phyloP scores from a whole-genome alignment of 352 stramenopile genomes.

The Globisporangium spiculum region DNA sequence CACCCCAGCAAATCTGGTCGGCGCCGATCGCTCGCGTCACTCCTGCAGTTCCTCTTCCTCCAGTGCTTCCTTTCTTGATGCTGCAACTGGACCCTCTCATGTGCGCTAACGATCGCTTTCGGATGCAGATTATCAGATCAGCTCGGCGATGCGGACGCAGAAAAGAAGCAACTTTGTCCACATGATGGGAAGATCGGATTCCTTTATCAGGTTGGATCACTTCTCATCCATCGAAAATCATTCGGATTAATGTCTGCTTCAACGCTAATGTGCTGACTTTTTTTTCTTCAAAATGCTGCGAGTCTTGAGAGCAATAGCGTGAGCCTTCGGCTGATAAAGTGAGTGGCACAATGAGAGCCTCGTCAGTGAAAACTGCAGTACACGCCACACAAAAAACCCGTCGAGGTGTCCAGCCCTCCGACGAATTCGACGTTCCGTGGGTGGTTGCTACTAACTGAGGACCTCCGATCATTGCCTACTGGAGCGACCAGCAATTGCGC shows the following conservation, averaged over 20 bases:
- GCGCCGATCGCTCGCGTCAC: not conserved
- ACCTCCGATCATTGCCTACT: not conserved
- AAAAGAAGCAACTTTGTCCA: not conserved
- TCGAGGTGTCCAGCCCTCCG: not conserved
- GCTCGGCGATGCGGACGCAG: not conserved
- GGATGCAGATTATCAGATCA: not conserved
- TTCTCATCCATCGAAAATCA: not conserved
- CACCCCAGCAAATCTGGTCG: not conserved
- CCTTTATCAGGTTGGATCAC: not conserved
- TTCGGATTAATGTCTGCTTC: no score
- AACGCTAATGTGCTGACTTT: no score
- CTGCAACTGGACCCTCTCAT: no score
- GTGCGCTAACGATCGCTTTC: not conserved
- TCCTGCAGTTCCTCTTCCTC: no score
- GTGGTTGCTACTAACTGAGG: not conserved
- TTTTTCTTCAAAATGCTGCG: not conserved
- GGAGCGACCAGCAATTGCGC: not conserved
- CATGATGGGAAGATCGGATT: not conserved
- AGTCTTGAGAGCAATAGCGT: not conserved
- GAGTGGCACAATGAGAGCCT: not conserved
- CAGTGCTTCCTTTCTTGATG: no score
- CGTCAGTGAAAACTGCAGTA: slow-evolving; percentile 5
- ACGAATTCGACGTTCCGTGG: slow-evolving; percentile 2
- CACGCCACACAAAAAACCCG: slow-evolving; percentile 1
- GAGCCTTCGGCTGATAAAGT: not conserved